Evolutionary conservation across 345 rosid species (phyloP), one percentile per base, ranked within the genome.

Genomic region (Cardiospermum halicacabum): DNA sequence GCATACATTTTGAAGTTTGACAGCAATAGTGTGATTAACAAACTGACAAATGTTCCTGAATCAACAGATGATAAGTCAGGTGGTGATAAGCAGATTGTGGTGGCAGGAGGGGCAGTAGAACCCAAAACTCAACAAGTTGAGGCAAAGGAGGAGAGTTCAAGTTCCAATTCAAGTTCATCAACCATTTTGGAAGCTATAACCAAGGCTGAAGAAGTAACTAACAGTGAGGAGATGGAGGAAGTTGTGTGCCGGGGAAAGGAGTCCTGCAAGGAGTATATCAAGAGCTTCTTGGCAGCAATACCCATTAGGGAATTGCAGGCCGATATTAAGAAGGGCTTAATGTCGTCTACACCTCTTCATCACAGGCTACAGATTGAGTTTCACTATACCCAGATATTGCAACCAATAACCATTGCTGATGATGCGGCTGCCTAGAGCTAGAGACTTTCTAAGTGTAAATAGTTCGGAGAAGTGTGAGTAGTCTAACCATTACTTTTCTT

Each of bases 221-320:
- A 60, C 50, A 62, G 57, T 5, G 77, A 67, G 65, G 78, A 77
- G 56, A 77, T 72, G 48, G 84, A 73, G 62, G 79, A 76, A 75
- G 82, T 59, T 32, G 79, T 81, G 62, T 84, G 89, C 83, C 82
- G 62, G 48, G 99, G 99, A 37, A 94, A 88, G 74, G 92, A 90
- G 48, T 77, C 95, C 7, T 94, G 99, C 84, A 90, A 87, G 80
- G 97, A 90, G 80, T 94, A 90, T 56, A 82, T 94, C 70, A 94
- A 88, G 89, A 90, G 85, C 76, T 94, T 94, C 74, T 83, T 94
- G 54, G 99, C 99, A 15, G 94, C 99, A 25, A 90, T 94, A 45
- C 97, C 99, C 1, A 84, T 94, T 48, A 80, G 96, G 64, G 95
- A 94, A 77, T 64, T 87, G 53, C 88, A 87, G 80, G 91, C 79